phyloP scores from a whole-genome alignment of 2,329 filamentous ascomycete species.

The Alternaria postmessia region DNA sequence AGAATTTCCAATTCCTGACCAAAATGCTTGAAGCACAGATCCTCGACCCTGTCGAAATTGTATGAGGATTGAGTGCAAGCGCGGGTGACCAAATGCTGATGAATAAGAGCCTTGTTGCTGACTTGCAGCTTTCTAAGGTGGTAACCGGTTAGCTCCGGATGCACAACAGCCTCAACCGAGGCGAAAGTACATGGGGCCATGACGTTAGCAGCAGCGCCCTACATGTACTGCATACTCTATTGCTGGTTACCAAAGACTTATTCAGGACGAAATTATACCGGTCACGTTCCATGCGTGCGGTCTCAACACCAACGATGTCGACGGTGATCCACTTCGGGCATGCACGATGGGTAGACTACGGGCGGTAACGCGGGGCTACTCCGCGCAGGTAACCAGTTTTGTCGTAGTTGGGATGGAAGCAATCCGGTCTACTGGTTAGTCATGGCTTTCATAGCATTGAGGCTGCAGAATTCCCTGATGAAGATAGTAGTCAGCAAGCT shows the following conservation, averaged over 20 bases:
- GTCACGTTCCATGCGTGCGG: conserved; percentile 3
- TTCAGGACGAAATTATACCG: conserved; percentile 10
- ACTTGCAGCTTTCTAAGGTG: conserved; percentile 23
- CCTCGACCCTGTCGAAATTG: not conserved
- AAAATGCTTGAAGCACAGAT: conserved; percentile 1
- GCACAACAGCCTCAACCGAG: conserved; percentile 23
- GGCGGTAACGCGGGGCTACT: not conserved
- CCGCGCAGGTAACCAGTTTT: not conserved
- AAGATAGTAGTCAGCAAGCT: not conserved
- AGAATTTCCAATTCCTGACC: conserved; percentile 21
- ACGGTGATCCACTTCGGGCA: not conserved
- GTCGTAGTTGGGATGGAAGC: not conserved
- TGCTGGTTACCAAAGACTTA: conserved; percentile 32
- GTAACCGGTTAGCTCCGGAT: conserved; percentile 17
- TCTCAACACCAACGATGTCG: conserved; percentile 1
- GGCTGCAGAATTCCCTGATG: not conserved
- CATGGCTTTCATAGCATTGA: conserved; percentile 16
- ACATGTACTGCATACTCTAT: not conserved
- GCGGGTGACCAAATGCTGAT: conserved; percentile 26
- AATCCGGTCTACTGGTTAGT: conserved; percentile 21
- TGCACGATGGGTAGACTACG: not conserved
- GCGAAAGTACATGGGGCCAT: conserved; percentile 4
- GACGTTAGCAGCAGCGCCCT: not conserved
- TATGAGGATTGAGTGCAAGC: not conserved
- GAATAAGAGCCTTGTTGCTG: conserved; percentile 28